These are phyloP conservation scores for Sordariomycetes sp. DNA, from an alignment of 2,329 filamentous ascomycete species.

Conservation along the genomic window DNA sequence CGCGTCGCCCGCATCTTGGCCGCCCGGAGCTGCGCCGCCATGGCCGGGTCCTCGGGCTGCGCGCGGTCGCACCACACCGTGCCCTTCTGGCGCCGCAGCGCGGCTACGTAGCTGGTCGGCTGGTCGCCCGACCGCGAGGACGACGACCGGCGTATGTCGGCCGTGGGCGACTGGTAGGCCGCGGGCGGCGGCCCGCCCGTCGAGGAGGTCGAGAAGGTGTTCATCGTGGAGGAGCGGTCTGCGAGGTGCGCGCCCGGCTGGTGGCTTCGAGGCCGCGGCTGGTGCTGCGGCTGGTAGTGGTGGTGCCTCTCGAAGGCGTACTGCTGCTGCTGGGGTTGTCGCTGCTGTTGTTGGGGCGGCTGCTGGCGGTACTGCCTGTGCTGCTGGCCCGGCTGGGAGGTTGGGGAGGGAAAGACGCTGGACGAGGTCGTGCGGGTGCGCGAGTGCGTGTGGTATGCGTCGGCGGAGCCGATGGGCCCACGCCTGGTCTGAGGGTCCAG, in stretches of 20 bases:
- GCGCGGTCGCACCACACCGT: constrained; percentile 97
- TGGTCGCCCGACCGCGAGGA: constrained; percentile 64
- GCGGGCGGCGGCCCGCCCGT: constrained; percentile 51
- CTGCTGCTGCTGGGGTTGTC: neutral
- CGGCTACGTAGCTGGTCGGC: constrained; percentile 76
- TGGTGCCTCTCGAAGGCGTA: neutral
- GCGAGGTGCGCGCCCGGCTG: constrained; percentile 10
- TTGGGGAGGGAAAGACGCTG: constrained; percentile 30
- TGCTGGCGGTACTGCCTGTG: constrained; percentile 5
- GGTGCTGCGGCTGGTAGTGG: neutral
- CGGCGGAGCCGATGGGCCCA: constrained; percentile 13
- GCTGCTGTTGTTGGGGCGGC: neutral
- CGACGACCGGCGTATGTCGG: constrained; percentile 62
- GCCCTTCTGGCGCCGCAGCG: constrained; percentile 94
- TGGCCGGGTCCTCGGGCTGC: constrained; percentile 80
- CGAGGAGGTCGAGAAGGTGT: constrained; percentile 61
- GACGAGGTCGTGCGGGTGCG: constrained; percentile 47
- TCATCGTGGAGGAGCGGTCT: constrained; percentile 49
- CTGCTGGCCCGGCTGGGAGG: neutral
- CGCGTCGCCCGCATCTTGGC: constrained; percentile 79
- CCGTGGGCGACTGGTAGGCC: constrained; percentile 42
- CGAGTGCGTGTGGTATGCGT: constrained; percentile 40
- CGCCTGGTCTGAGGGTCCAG: constrained; percentile 13
- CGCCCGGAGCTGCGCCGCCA: constrained; percentile 71
- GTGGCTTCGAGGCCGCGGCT: constrained; percentile 12